Evolutionary conservation across 805 yeast genomes (phyloP).

Genomic region (Candida sanyiensis): DNA sequence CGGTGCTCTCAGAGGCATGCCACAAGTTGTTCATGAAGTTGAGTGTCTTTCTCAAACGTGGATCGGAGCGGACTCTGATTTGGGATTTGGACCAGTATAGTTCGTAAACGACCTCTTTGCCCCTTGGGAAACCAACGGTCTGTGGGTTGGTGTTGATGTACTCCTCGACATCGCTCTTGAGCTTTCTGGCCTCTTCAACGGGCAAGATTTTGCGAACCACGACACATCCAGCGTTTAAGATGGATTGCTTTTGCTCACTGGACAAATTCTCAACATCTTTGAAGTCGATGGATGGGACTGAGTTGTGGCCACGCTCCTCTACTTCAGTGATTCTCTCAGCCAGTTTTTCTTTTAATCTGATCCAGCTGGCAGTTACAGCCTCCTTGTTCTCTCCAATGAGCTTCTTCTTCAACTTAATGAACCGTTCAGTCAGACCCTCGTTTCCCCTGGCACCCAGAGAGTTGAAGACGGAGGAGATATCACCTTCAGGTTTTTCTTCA

Average conservation of each 20-base stretch:
- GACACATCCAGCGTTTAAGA: constrained; percentile 25
- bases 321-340: background rate
- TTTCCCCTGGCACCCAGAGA: background rate
- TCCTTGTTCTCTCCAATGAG: constrained; percentile 1
- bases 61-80: constrained; percentile 35
- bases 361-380: constrained; percentile 4
- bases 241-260: background rate
- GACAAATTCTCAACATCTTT: background rate
- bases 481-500: constrained; percentile 3
- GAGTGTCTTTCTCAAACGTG: constrained; percentile 28
- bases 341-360: constrained; percentile 2
- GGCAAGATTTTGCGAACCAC: constrained; percentile 31
- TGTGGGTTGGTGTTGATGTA: constrained; percentile 28
- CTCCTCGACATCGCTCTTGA: constrained; percentile 21
- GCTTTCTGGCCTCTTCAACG: constrained; percentile 21
- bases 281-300: constrained; percentile 4
- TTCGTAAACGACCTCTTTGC: constrained; percentile 27
- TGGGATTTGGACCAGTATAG: constrained; percentile 38
- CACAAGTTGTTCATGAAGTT: constrained; percentile 27
- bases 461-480: constrained; percentile 7
- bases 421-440: constrained; percentile 1
- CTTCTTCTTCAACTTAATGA: constrained; percentile 4
- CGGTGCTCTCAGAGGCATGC: constrained; percentile 25
- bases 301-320: background rate
- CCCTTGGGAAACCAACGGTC: constrained; percentile 26